Percentiles rank a stretch among this genome's conserved stretches.
Evolutionary conservation across 2,329 filamentous ascomycete genomes (phyloP).

Genomic region (Hirsutella rhossiliensis): DNA sequence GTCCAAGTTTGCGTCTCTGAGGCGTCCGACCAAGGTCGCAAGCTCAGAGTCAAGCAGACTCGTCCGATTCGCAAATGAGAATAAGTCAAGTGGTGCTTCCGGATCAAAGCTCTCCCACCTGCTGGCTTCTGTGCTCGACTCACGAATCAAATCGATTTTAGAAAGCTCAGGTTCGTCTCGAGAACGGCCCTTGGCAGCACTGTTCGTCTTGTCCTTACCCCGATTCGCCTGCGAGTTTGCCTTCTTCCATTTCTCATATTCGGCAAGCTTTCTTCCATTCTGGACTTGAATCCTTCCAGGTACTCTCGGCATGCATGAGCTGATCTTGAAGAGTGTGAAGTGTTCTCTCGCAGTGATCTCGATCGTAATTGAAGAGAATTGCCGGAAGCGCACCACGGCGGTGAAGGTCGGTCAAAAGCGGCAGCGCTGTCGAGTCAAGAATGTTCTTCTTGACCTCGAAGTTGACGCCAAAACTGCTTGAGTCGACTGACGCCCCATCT

Average conservation of each 20-base stretch:
- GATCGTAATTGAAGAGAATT: constrained; percentile 68
- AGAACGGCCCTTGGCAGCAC: constrained; percentile 23
- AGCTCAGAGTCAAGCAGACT: constrained; percentile 48
- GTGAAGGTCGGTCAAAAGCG: constrained; percentile 35
- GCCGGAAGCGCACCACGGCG: constrained; percentile 55
- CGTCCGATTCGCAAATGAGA: constrained; percentile 53
- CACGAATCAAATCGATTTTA: constrained; percentile 44
- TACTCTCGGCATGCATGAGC: constrained; percentile 23
- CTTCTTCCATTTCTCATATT: constrained; percentile 44
- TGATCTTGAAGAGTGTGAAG: constrained; percentile 36
- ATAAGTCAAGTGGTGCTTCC: constrained; percentile 46
- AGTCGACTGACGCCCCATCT: background rate
- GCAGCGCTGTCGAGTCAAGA: background rate
- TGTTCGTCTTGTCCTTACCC: background rate
- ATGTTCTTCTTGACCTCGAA: background rate
- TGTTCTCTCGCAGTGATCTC: constrained; percentile 49
- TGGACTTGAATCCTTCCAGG: constrained; percentile 42
- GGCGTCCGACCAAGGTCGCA: constrained; percentile 35
- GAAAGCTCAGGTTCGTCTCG: constrained; percentile 18
- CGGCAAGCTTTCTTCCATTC: constrained; percentile 50
- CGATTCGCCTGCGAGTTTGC: constrained; percentile 25
- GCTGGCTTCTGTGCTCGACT: constrained; percentile 43
- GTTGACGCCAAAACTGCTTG: background rate
- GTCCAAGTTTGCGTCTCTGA: constrained; percentile 31
- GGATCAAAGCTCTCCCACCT: constrained; percentile 56